Evolutionary conservation across 2,329 filamentous ascomycete species (phyloP), one percentile per base, ranked within the genome.

Genomic region (Neofusicoccum cordaticola): DNA sequence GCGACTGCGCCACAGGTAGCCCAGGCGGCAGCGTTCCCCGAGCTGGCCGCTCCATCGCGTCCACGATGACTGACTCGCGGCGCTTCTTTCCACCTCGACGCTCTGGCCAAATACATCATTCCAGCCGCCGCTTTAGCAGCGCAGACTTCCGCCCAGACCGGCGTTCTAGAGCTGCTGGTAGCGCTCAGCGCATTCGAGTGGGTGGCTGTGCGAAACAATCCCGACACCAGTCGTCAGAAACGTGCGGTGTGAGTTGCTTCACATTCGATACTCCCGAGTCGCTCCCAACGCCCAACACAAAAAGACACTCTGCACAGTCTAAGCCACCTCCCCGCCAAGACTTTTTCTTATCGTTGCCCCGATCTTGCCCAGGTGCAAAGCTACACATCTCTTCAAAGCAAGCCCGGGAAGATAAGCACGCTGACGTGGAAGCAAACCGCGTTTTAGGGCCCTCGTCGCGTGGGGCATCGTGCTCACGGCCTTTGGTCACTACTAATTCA

Each of bases 161-260:
- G 41, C 4, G 3, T 35, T 60, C 41, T 47, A 19, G 56, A 15
- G 56, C 39, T 57, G 6, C 52, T 57, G 6, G 17, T 57, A 17
- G 19, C 39, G 31, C 39, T 57, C 37, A 57, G 52, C 39, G 39
- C 37, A 57, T 44, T 13, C 39, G 19, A 44, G 52, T 57, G 39
- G 52, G 37, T 42, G 27, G 56, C 50, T 48, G 42, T 45, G 56
- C 22, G n/a, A 60, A 60, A 47, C 56, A 60, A 45, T n/a, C 56
- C 44, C 34, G 56, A 35, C 42, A 17, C 56, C n/a, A 60, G 56
- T 31, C 31, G 42, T 22, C 27, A 22, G 42, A 60, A 60, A 60
- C 42, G 31, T 60, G 56, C 41, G 42, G 56, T 60, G 56, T 35
- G 56, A 45, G 56, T 17, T 48, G 56, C 56, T 47, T 60, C 56